These are phyloP conservation scores for Phytophthora melonis DNA, from an alignment of 352 stramenopile species.

Conservation along the genomic window DNA sequence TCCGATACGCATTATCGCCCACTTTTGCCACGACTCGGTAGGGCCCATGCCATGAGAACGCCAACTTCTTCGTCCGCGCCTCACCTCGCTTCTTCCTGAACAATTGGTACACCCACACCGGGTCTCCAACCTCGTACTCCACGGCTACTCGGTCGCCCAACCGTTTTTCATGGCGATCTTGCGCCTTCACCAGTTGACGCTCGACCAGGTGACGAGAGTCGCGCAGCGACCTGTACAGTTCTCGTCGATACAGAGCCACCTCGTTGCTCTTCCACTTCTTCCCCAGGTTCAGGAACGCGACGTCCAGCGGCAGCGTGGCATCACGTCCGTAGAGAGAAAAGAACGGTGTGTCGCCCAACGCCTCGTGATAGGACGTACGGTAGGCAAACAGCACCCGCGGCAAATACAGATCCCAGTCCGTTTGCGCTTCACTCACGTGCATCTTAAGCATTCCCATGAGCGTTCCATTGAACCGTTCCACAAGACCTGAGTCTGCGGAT, in stretches of 20 bases:
- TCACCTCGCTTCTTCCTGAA: conserved; percentile 2
- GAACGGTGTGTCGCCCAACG: conserved; percentile 11
- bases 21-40: not conserved
- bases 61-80: conserved; percentile 4
- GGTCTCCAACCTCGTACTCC: not conserved
- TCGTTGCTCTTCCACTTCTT: conserved; percentile 21
- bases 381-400: no score
- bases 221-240: not conserved
- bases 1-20: not conserved
- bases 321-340: conserved; percentile 14
- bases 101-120: conserved; percentile 16
- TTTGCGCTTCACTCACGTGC: no score
- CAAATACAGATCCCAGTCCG: no score
- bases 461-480: no score
- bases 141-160: conserved; percentile 1
- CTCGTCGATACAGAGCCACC: not conserved
- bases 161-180: not conserved
- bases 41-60: conserved; percentile 18
- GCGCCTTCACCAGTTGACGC: conserved; percentile 8
- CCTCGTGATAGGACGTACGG: conserved; percentile 12
- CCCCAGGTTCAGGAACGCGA: conserved; percentile 15
- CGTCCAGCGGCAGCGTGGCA: conserved; percentile 2
- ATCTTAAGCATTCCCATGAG: no score
- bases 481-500: conserved; percentile 1
- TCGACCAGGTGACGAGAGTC: conserved; percentile 9